Conservation (phyloP, 768 basidiomycete species). For the Boletus subparvulus region DNA sequence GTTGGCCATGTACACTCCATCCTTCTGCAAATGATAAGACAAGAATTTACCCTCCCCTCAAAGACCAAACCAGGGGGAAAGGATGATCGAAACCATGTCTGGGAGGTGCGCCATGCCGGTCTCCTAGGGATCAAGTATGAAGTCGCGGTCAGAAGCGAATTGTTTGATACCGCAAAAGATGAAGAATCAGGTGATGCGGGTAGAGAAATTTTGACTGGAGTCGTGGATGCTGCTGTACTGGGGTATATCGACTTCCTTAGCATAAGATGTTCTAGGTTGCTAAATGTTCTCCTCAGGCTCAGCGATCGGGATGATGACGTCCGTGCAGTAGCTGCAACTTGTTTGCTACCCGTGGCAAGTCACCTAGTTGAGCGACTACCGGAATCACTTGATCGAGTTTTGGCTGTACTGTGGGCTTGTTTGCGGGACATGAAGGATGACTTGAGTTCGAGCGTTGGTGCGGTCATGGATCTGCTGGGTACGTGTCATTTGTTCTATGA, state of each 20-base stretch:
- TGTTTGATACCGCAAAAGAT: constrained; percentile 51
- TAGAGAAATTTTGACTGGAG: constrained; percentile 64
- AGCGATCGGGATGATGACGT: constrained; percentile 95
- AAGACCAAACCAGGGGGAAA: constrained; percentile 33
- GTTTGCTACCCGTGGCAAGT: constrained; percentile 82
- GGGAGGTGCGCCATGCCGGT: constrained; percentile 99
- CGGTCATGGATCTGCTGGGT: constrained; percentile 98
- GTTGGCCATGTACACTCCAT: constrained; percentile 79
- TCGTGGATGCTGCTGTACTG: constrained; percentile 87
- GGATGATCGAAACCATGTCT: constrained; percentile 61
- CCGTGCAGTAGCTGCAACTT: constrained; percentile 90
- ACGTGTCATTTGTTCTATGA: constrained; percentile 16
- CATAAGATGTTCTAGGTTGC: background rate
- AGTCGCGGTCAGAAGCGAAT: constrained; percentile 87
- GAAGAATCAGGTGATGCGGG: constrained; percentile 43
- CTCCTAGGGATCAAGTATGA: constrained; percentile 96
- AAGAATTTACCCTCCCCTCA: constrained; percentile 61
- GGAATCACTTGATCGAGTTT: constrained; percentile 66
- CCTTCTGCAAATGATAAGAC: constrained; percentile 90
- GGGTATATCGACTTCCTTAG: constrained; percentile 51
- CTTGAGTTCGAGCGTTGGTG: constrained; percentile 91
- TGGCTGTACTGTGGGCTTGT: constrained; percentile 89
- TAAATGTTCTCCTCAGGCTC: constrained; percentile 51
- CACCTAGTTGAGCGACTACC: constrained; percentile 76
- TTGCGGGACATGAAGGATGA: constrained; percentile 94